phyloP scores from a whole-genome alignment of 768 basidiomycete species.

The Pulveroboletus sp. region DNA sequence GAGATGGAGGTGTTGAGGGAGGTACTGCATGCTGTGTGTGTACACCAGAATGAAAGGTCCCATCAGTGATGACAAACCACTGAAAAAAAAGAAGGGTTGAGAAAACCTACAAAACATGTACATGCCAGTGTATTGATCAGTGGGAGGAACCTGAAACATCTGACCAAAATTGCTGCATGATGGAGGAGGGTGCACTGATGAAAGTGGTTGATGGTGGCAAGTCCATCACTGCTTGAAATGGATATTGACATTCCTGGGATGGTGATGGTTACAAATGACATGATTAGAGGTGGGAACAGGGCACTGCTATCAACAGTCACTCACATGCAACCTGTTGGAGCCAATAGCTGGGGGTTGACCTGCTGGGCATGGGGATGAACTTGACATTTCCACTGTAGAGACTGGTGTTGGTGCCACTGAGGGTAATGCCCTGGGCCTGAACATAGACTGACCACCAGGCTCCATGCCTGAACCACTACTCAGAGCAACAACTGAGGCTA shows the following conservation, averaged over 20 bases:
- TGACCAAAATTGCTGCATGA: constrained; percentile 59
- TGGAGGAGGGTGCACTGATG: constrained; percentile 73
- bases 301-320: constrained; percentile 14
- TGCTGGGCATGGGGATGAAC: constrained; percentile 48
- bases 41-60: neutral
- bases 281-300: neutral
- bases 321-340: constrained; percentile 53
- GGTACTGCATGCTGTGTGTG: constrained; percentile 73
- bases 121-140: constrained; percentile 57
- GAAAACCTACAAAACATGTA: constrained; percentile 66
- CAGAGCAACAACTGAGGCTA: too few relatives aligned
- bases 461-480: too few relatives aligned
- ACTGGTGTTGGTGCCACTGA: constrained; percentile 61
- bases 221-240: constrained; percentile 38
- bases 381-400: constrained; percentile 71
- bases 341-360: constrained; percentile 50
- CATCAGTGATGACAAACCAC: neutral
- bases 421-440: too few relatives aligned
- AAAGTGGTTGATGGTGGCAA: constrained; percentile 88
- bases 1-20: constrained; percentile 54
- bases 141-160: constrained; percentile 53
- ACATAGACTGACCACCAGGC: too few relatives aligned
- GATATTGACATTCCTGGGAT: constrained; percentile 51
- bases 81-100: neutral
- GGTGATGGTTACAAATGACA: constrained; percentile 50